phyloP scores from a whole-genome alignment of 345 rosid species.

The Syzygium aromaticum region DNA sequence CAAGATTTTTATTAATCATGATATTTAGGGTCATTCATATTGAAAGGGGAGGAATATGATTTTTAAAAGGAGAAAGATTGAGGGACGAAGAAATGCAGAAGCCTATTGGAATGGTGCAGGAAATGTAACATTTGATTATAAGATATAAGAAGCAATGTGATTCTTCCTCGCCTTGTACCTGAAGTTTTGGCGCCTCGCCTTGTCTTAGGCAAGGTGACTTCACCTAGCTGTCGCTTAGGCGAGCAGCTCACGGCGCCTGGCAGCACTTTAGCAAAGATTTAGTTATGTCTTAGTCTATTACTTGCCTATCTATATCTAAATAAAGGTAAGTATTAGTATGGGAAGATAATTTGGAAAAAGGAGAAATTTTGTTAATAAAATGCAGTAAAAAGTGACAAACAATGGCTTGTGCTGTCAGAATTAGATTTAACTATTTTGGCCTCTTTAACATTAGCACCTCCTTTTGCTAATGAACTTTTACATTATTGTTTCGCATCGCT shows the following conservation, averaged over 20 bases:
- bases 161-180: not conserved
- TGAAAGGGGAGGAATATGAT: not conserved
- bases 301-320: not conserved
- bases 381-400: not conserved
- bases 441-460: not conserved
- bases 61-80: not conserved
- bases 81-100: not conserved
- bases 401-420: not conserved
- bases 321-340: not conserved
- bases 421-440: not conserved
- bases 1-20: not conserved
- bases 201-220: not conserved
- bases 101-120: not conserved
- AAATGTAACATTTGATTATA: no score
- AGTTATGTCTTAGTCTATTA: not conserved
- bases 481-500: not conserved
- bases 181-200: not conserved
- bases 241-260: not conserved
- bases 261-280: not conserved
- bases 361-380: not conserved
- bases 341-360: not conserved
- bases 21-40: not conserved
- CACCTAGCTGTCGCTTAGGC: not conserved
- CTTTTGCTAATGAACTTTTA: not conserved
- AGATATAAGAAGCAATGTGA: not conserved